phyloP scores from a whole-genome alignment of 2,329 filamentous ascomycete genomes.

The Fusarium sterilihyphosum region DNA sequence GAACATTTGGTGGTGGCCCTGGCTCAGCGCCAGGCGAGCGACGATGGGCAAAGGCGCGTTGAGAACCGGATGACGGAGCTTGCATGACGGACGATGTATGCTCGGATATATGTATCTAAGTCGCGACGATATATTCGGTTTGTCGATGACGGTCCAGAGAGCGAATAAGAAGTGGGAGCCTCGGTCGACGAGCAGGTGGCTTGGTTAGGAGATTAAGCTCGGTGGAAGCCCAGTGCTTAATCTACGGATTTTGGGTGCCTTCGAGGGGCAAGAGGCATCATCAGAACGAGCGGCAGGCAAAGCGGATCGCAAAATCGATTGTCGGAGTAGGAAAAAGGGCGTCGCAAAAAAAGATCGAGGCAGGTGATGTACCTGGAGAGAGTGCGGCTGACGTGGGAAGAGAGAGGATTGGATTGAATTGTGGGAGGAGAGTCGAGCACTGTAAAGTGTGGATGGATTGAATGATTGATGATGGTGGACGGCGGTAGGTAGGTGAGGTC shows the following conservation, averaged over 20 bases:
- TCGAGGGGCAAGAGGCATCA: slow-evolving; percentile 43
- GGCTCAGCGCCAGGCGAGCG: slow-evolving; percentile 72
- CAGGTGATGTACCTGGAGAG: slow-evolving; percentile 17
- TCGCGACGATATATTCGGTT: slow-evolving; percentile 10
- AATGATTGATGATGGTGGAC: slow-evolving; percentile 7
- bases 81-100: slow-evolving; percentile 32
- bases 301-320: slow-evolving; percentile 16
- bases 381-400: slow-evolving; percentile 15
- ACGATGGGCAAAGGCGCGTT: slow-evolving; percentile 64
- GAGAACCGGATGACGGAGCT: slow-evolving; percentile 50
- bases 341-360: slow-evolving; percentile 8
- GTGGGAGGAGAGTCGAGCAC: slow-evolving; percentile 20
- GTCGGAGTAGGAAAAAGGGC: not conserved
- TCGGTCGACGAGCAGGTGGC: not conserved
- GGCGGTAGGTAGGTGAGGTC: not conserved
- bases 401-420: slow-evolving; percentile 8
- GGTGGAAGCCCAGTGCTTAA: slow-evolving; percentile 25
- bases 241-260: slow-evolving; percentile 36
- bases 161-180: slow-evolving; percentile 1
- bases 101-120: not conserved
- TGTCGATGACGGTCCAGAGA: not conserved
- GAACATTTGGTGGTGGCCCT: slow-evolving; percentile 65
- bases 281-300: slow-evolving; percentile 38
- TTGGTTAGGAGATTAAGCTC: slow-evolving; percentile 7
- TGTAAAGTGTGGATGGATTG: slow-evolving; percentile 2